Evolutionary conservation across 768 basidiomycete genomes (phyloP).

Genomic region (Lentinus brumalis): DNA sequence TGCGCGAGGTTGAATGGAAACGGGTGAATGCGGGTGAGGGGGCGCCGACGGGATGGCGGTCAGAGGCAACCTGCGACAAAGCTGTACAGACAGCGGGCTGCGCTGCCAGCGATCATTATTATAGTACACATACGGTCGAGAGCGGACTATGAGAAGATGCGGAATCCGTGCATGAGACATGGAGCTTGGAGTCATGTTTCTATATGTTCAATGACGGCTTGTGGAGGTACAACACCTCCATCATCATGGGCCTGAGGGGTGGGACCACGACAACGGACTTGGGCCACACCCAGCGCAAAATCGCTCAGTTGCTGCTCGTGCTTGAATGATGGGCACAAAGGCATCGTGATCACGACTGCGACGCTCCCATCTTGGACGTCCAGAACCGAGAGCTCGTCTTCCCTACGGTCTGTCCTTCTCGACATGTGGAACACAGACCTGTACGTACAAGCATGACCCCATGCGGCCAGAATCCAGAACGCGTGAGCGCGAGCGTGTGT

Average conservation of each 20-base stretch:
- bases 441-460: not conserved
- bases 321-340: slow-evolving; percentile 2
- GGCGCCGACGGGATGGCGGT: not conserved
- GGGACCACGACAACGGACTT: not conserved
- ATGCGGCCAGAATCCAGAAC: slow-evolving; percentile 1
- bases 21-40: not conserved
- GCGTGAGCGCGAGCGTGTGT: not conserved
- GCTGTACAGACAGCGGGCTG: not conserved
- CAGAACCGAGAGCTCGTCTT: not conserved
- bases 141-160: not conserved
- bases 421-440: not conserved
- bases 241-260: not conserved
- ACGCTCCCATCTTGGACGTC: slow-evolving; percentile 1
- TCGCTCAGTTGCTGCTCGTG: slow-evolving; percentile 2
- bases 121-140: slow-evolving; percentile 9
- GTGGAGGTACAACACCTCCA: not conserved
- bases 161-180: not conserved
- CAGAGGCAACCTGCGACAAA: not conserved
- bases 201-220: not conserved
- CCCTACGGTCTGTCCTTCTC: not conserved
- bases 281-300: slow-evolving; percentile 7
- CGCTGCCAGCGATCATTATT: not conserved
- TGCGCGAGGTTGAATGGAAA: not conserved
- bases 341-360: slow-evolving; percentile 11
- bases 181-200: not conserved